Evolutionary conservation across 1,284 basidiomycete species (phyloP).

Genomic region (Takashimella tepidaria): DNA sequence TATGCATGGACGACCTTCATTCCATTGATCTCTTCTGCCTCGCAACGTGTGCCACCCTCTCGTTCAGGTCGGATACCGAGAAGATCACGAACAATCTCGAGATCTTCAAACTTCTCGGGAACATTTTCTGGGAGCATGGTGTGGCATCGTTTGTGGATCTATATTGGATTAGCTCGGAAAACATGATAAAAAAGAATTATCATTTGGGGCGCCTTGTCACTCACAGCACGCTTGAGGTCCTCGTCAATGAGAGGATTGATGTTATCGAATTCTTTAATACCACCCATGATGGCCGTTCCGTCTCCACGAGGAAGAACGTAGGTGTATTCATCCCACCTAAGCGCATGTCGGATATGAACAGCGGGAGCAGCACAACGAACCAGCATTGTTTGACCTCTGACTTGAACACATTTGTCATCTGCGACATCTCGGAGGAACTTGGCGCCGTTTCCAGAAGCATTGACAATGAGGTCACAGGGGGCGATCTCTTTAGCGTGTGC

Average conservation of each 20-base stretch:
- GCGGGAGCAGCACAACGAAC: slow-evolving; percentile 4
- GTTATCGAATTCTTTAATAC: slow-evolving; percentile 9
- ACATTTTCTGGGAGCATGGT: slow-evolving; percentile 9
- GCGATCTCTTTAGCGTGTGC: not conserved
- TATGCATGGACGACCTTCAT: slow-evolving; percentile 2
- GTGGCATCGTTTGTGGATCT: slow-evolving; percentile 11
- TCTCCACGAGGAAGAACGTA: slow-evolving; percentile 12
- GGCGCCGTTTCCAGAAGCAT: slow-evolving; percentile 3
- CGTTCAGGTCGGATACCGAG: slow-evolving; percentile 15
- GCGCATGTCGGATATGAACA: slow-evolving; percentile 9
- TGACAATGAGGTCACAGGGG: slow-evolving; percentile 10
- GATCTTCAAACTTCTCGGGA: slow-evolving; percentile 10
- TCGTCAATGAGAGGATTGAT: slow-evolving; percentile 2
- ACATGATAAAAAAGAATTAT: no score
- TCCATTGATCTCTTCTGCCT: slow-evolving; percentile 1
- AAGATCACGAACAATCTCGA: slow-evolving; percentile 11
- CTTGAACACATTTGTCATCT: not conserved
- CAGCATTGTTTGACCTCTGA: slow-evolving; percentile 7
- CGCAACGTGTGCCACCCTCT: slow-evolving; percentile 1
- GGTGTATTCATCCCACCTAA: slow-evolving; percentile 9
- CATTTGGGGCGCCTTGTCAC: no score
- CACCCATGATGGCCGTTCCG: slow-evolving; percentile 12
- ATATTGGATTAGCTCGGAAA: not conserved
- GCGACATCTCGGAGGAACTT: not conserved
- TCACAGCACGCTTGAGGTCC: slow-evolving; percentile 1